These are phyloP conservation scores for Phytopythium ostracodes DNA, from an alignment of 352 stramenopile genomes.

Conservation along the genomic window DNA sequence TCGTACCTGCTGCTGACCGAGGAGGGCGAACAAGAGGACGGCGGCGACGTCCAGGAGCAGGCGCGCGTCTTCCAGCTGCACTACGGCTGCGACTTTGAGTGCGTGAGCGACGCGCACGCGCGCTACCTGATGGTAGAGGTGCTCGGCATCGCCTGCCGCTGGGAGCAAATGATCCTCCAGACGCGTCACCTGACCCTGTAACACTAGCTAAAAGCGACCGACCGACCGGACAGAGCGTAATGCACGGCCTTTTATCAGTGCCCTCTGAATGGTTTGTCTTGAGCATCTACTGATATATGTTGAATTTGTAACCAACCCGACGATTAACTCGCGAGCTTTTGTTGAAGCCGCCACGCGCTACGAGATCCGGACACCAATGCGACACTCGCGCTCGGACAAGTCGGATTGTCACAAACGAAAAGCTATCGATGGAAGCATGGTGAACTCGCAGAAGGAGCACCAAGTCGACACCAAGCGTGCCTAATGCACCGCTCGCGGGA, in stretches of 20 bases:
- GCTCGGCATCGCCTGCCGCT: constrained; percentile 33
- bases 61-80: constrained; percentile 22
- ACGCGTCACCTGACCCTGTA: constrained; percentile 27
- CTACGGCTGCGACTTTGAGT: constrained; percentile 41
- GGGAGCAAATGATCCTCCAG: constrained; percentile 32
- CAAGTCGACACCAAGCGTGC: too few relatives aligned
- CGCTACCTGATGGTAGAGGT: constrained; percentile 41
- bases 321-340: background rate
- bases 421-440: too few relatives aligned
- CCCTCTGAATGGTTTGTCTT: background rate
- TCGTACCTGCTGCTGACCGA: constrained; percentile 39
- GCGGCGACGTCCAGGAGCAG: background rate
- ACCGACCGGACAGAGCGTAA: background rate
- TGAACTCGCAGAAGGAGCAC: background rate
- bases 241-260: background rate
- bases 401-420: too few relatives aligned
- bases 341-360: too few relatives aligned
- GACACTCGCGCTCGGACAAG: background rate
- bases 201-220: background rate
- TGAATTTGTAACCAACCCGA: background rate
- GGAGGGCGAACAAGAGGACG: constrained; percentile 1
- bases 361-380: background rate
- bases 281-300: background rate
- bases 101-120: constrained; percentile 35
- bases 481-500: too few relatives aligned